phyloP scores from a whole-genome alignment of 2,329 filamentous ascomycete species.

The Ophiostoma piceae region DNA sequence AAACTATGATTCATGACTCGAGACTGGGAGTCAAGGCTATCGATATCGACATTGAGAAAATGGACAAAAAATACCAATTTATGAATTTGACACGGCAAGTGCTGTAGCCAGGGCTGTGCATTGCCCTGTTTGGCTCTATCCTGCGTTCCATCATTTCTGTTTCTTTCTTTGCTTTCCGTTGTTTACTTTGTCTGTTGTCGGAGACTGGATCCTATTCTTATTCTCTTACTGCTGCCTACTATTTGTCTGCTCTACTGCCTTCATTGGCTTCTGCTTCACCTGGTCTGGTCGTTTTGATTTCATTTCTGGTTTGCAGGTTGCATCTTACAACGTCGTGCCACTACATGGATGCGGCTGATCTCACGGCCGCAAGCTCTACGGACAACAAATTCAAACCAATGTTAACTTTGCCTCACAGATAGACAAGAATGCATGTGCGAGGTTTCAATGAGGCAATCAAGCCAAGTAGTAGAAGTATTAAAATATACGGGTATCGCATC shows the following conservation, averaged over 20 bases:
- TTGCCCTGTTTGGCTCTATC: neutral
- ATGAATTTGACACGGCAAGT: slow-evolving; percentile 3
- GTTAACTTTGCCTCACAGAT: neutral
- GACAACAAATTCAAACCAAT: neutral
- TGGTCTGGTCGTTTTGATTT: slow-evolving; percentile 4
- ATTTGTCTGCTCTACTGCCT: neutral
- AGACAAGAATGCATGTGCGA: neutral
- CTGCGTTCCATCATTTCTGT: neutral
- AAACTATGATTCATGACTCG: neutral
- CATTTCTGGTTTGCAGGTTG: neutral
- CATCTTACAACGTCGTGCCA: neutral
- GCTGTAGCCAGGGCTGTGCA: neutral
- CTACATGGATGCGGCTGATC: neutral
- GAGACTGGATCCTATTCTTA: neutral
- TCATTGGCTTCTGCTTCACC: neutral
- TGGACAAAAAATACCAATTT: neutral
- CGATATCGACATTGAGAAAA: neutral
- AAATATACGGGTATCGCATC: slow-evolving; percentile 5
- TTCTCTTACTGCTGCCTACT: neutral
- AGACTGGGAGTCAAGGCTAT: neutral
- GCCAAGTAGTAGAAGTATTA: neutral
- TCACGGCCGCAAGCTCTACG: neutral
- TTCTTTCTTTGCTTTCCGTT: neutral
- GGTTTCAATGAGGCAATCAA: neutral
- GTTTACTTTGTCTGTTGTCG: neutral